A percentile compares a stretch with the other conserved stretches of the same genome.
Conservation (phyloP, 2,329 filamentous ascomycete species). For the Endocalyx cinctus region DNA sequence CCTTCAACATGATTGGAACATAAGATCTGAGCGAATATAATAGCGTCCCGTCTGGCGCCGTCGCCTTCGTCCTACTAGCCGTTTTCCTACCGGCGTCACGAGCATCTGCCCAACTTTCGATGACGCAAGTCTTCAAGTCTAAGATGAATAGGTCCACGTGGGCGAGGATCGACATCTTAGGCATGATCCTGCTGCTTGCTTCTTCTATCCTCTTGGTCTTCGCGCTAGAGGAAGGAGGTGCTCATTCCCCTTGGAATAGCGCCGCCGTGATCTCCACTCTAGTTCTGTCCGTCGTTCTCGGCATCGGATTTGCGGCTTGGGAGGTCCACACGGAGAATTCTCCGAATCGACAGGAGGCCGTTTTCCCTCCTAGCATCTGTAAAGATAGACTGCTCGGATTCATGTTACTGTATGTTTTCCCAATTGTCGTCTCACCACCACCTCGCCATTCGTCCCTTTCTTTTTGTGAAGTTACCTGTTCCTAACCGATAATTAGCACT, state of each 20-base stretch:
- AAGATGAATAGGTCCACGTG: conserved; percentile 18
- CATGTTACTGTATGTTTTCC: too few species aligned
- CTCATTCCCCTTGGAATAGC: conserved; percentile 37
- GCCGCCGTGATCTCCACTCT: conserved; percentile 30
- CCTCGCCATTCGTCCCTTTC: too few species aligned
- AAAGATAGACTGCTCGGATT: too few species aligned
- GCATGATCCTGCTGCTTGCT: conserved; percentile 31
- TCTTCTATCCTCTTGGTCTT: conserved; percentile 41
- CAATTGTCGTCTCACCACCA: too few species aligned
- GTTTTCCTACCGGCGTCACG: conserved; percentile 24
- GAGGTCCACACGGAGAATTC: too few species aligned
- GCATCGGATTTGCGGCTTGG: conserved; percentile 25
- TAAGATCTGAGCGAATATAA: too few species aligned
- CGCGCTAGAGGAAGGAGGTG: conserved; percentile 39
- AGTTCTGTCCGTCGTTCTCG: conserved; percentile 15
- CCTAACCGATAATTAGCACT: conserved; percentile 12
- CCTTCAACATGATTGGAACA: not conserved
- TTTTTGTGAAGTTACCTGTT: not conserved
- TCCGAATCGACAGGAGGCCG: too few species aligned
- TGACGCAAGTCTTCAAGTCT: conserved; percentile 9
- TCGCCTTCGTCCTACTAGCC: conserved; percentile 20
- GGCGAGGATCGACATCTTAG: conserved; percentile 27
- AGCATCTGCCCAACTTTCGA: conserved; percentile 12
- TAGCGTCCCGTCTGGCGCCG: conserved; percentile 26
- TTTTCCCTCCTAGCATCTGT: too few species aligned